Evolutionary conservation across 2,329 filamentous ascomycete species (phyloP), one percentile per base, ranked within the genome.

Genomic region (Neonectria ditissima): DNA sequence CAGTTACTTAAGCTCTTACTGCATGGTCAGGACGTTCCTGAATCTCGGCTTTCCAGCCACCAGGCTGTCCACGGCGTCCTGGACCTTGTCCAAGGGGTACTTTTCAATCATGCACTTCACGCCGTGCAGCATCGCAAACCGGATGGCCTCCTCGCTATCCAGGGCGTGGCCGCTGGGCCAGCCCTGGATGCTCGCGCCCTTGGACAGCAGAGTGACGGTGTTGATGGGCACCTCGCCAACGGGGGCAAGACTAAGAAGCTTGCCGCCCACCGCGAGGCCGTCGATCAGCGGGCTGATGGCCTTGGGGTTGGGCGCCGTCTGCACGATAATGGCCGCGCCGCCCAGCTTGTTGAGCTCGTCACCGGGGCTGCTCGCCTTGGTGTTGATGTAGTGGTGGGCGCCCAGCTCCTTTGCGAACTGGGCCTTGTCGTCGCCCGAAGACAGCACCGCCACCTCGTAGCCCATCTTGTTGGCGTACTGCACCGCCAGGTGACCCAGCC

Each of bases 401-500:
- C 82, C 81, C 5, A 84, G 77, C 58, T 79, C 59, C 62, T 71
- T 77, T 0, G 91, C 91, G 72, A 94, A 92, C 0, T 88, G 84
- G 64, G 85, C 85, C 82, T 95, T 95, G 69, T 81, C 83, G 63
- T 87, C 84, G 9, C 88, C 87, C 0, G 87, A 86, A 10, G 87
- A 91, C 54, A 94, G 83, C 0, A 90, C 92, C 2, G 88, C 87
- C 5, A 92, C 87, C 62, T 87, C 84, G 77, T 91, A 94, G 5
- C 92, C 92, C 91, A 94, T 93, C 78, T 89, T 89, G 53, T 82
- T 82, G 5, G 91, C 91, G 75, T 90, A 94, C 75, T 94, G 91
- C 30, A 94, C 88, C 0, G 91, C 92, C 30, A 95, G 77, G 76
- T 95, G 92, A 2, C 92, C 92, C 0, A 94, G 83, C 2, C 92